Base-by-base conservation (phyloP, 768 basidiomycete genomes). In the Boletus edulis region DNA sequence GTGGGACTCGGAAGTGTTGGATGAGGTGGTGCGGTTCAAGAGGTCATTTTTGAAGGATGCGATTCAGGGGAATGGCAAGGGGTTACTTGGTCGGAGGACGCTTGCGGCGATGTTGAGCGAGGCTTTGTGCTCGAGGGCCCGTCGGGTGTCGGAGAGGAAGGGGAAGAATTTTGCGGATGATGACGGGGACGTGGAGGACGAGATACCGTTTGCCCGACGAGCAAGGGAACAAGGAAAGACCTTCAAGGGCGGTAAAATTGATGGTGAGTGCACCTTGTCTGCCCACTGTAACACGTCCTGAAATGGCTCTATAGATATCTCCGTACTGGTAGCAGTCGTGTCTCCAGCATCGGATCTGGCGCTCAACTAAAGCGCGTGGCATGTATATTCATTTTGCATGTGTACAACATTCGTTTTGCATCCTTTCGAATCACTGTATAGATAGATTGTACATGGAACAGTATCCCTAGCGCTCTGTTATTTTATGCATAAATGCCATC, bases 1-100 rank as follows among this genome's bases (percentile, higher is more conserved):
- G 22, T 94, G 92, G 87, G 91, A 93, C 62, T 85, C 87, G 62
- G 91, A 94, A 56, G 82, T 94, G 17, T 71, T 94, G 15, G 92
- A 94, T 56, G 92, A 93, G 67, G 85, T 91, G 22, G 70, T 78
- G 15, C 75, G 84, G 37, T 84, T 89, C 69, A 77, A 78, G 49
- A 66, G 62, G 41, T 70, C 72, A 17, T 76, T 74, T 54, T 53
- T 70, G 62, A 65, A 60, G 55, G 57, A 72, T 35, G 18, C 39
- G 15, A 45, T 58, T 5, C 56, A 52, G 6, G 53, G 60, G 10
- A 50, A 38, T 11, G 60, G 62, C 38, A 57, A 58, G 29, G 62
- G 65, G 31, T 40, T 75, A 3, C 66, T 86, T 24, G 75, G 76
- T 15, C 73, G 81, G 41, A 75, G 76, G 59, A 78, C 85, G 10